phyloP scores from a whole-genome alignment of 805 yeast genomes.

The Barnettozyma populi region DNA sequence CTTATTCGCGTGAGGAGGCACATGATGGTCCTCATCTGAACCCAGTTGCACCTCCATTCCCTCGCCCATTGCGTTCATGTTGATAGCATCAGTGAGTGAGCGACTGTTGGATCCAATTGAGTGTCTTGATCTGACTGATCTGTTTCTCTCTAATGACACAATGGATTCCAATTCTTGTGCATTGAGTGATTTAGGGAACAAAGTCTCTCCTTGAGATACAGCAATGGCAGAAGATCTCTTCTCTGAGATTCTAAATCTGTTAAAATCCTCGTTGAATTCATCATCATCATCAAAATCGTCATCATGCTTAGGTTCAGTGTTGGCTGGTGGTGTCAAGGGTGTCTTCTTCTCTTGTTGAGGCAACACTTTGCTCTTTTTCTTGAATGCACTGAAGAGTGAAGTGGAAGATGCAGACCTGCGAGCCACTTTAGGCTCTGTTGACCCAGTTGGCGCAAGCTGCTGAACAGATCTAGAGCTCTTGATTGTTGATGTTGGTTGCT shows the following conservation, averaged over 20 bases:
- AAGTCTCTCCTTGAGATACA: constrained; percentile 43
- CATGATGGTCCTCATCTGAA: constrained; percentile 3
- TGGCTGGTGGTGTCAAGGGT: background rate
- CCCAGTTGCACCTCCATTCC: constrained; percentile 44
- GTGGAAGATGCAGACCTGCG: constrained; percentile 23
- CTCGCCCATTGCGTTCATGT: constrained; percentile 35
- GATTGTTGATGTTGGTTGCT: constrained; percentile 4
- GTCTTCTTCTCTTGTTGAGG: background rate
- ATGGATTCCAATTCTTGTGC: constrained; percentile 70
- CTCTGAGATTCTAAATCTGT: constrained; percentile 8
- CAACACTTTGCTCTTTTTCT: constrained; percentile 7
- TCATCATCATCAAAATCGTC: background rate
- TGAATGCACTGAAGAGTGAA: constrained; percentile 24
- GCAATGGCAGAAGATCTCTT: constrained; percentile 9
- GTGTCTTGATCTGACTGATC: constrained; percentile 52
- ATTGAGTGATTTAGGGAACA: constrained; percentile 67
- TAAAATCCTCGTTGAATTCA: constrained; percentile 25
- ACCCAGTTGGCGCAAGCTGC: background rate
- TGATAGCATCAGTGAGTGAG: constrained; percentile 27
- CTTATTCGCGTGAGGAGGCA: constrained; percentile 29
- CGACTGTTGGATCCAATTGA: constrained; percentile 24
- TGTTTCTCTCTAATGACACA: constrained; percentile 59
- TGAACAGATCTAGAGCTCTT: constrained; percentile 18
- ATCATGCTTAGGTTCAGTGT: background rate
- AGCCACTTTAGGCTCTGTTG: constrained; percentile 11